Percentiles rank a stretch among this genome's conserved stretches.
Evolutionary conservation across 106 monocot species (phyloP).

Genomic region (Apostasia ramifera): DNA sequence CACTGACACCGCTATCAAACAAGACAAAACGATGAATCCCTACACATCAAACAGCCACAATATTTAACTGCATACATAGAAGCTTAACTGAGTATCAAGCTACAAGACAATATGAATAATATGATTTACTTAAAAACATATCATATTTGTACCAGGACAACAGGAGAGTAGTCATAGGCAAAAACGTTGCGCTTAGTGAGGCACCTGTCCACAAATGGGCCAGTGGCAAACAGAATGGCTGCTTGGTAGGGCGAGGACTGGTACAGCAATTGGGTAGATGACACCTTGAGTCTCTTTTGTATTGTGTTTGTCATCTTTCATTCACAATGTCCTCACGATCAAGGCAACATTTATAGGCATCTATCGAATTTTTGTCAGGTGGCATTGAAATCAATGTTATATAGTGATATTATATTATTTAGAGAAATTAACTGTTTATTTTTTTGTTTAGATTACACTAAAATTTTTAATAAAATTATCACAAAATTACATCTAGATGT

Average conservation of each 20-base stretch:
- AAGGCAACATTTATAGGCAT: too few relatives aligned
- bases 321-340: neutral
- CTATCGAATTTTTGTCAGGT: too few relatives aligned
- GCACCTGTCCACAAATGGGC: constrained; percentile 62
- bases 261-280: constrained; percentile 76
- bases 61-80: too few relatives aligned
- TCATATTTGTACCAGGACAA: constrained; percentile 34
- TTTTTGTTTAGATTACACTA: too few relatives aligned
- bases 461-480: too few relatives aligned
- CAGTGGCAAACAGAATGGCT: constrained; percentile 39
- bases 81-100: too few relatives aligned
- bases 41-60: neutral
- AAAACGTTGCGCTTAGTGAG: constrained; percentile 57
- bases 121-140: neutral
- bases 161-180: constrained; percentile 32
- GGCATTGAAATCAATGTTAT: too few relatives aligned
- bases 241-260: constrained; percentile 77
- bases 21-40: constrained; percentile 59
- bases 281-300: constrained; percentile 58
- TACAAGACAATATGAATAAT: neutral
- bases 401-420: too few relatives aligned
- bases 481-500: too few relatives aligned
- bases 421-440: too few relatives aligned
- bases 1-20: constrained; percentile 64
- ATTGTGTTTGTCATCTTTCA: constrained; percentile 68